Conservation (phyloP, 2,329 filamentous ascomycete genomes). For the Cryphonectria radicalis region DNA sequence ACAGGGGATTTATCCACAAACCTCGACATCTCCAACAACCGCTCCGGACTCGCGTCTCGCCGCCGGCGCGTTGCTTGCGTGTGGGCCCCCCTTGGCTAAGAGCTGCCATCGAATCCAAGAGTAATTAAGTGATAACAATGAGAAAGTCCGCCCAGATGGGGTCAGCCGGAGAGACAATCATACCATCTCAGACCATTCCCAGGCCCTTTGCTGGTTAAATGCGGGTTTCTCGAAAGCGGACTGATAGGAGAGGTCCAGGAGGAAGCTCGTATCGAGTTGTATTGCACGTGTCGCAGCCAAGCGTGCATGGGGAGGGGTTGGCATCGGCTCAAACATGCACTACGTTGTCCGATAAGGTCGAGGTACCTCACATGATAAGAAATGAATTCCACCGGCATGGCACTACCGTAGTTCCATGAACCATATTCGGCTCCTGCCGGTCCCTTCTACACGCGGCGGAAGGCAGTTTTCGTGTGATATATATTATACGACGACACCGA, state of each 20-base stretch:
- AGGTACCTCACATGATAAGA: background rate
- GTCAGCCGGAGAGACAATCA: background rate
- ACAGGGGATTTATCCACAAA: background rate
- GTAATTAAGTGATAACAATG: background rate
- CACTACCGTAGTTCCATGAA: background rate
- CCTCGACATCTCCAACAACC: slow-evolving; percentile 25
- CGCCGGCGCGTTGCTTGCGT: background rate
- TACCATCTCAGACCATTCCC: background rate
- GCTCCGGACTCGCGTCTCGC: slow-evolving; percentile 20
- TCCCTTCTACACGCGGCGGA: background rate
- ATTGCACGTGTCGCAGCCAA: background rate
- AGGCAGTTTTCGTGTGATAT: background rate
- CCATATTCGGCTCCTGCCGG: background rate
- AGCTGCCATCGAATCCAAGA: background rate
- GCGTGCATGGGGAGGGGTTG: background rate
- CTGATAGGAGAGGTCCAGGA: background rate
- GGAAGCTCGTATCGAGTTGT: background rate
- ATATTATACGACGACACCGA: background rate
- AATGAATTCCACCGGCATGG: background rate
- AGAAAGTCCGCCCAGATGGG: background rate
- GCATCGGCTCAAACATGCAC: background rate
- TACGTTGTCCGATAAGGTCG: background rate
- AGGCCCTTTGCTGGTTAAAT: background rate
- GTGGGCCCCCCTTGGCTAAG: background rate
- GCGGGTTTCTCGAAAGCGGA: background rate